phyloP scores from a whole-genome alignment of 805 yeast genomes.

The Lipomyces lipofer region DNA sequence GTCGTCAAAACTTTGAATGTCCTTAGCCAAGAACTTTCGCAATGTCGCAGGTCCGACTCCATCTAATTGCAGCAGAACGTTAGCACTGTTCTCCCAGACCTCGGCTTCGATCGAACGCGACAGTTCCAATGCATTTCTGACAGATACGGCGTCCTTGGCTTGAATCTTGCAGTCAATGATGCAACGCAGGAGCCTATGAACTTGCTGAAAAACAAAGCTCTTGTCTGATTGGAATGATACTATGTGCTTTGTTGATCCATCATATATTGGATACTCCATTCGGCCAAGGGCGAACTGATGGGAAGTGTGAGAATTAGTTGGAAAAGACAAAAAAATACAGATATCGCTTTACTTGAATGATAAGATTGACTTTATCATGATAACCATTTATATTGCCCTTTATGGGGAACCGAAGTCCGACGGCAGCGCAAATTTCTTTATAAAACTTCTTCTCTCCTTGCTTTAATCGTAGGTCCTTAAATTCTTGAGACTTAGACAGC shows the following conservation, averaged over 20 bases:
- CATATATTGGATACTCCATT: conserved; percentile 47
- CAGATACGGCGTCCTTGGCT: conserved; percentile 47
- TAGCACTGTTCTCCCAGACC: conserved; percentile 54
- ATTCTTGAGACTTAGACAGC: conserved; percentile 46
- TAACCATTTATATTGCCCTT: conserved; percentile 37
- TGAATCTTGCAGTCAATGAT: conserved; percentile 48
- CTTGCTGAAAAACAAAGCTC: conserved; percentile 45
- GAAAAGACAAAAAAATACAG: too few species aligned
- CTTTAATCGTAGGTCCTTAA: conserved; percentile 45
- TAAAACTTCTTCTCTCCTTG: conserved; percentile 49
- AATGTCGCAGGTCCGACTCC: conserved; percentile 49
- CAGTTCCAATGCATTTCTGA: conserved; percentile 44
- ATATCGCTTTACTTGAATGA: conserved; percentile 26
- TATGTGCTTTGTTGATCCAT: conserved; percentile 45
- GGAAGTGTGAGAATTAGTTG: too few species aligned
- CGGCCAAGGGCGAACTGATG: conserved; percentile 56
- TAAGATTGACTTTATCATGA: conserved; percentile 45
- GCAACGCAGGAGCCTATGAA: conserved; percentile 48
- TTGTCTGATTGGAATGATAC: conserved; percentile 50
- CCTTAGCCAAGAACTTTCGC: conserved; percentile 43
- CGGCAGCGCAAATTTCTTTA: conserved; percentile 47
- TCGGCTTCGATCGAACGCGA: conserved; percentile 46
- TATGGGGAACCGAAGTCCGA: conserved; percentile 44
- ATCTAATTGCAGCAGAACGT: conserved; percentile 50
- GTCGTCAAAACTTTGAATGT: conserved; percentile 41